Evolutionary conservation across 148 eudicot species (phyloP), one percentile per base, ranked within the genome.

Genomic region (Gaultheria prostrata): DNA sequence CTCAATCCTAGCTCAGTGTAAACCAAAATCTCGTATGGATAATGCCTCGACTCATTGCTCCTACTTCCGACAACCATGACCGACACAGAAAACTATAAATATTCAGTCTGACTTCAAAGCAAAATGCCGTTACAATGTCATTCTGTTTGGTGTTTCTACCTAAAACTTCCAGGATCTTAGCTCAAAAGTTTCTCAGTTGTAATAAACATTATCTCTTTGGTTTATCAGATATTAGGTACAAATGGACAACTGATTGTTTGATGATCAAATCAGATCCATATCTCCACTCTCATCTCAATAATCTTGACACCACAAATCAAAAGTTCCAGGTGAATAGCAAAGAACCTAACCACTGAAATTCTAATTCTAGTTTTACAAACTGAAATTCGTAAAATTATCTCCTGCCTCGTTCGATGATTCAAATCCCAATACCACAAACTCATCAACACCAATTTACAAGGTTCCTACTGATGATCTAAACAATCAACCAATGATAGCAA

Each of bases 201-300:
- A 76, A 76, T 61, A 61, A 24, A 8, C 33, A 46, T 12, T 24
- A 10, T 48, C 18, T 14, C 35, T 76, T 76, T 14, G 49, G 13
- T 2, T 48, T 7, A 11, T 39, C 7, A 13, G 15, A 24, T 4
- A 20, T 28, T 77, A 75, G 78, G 28, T 28, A 43, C 53, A 26
- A 26, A 39, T 49, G 57, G 1, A 24, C 3, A 76, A 4, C 4
- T 49, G 32, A 13, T 49, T 48, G 11, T 24, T 49, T 14, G 21
- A 76, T 5, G 46, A 57, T 63, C 18, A 67, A 65, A 30, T 78
- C 81, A 18, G 46, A 54, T 78, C 63, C 81, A 78, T n/a, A 13
- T 24, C 21, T 21, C 54, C 32, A 17, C 33, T 33, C 71, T 24
- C 21, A 9, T 63, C 56, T 65, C 15, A 30, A 67, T 13, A 14